phyloP scores from a whole-genome alignment of 164 flowering plant species.

The Santalum album region DNA sequence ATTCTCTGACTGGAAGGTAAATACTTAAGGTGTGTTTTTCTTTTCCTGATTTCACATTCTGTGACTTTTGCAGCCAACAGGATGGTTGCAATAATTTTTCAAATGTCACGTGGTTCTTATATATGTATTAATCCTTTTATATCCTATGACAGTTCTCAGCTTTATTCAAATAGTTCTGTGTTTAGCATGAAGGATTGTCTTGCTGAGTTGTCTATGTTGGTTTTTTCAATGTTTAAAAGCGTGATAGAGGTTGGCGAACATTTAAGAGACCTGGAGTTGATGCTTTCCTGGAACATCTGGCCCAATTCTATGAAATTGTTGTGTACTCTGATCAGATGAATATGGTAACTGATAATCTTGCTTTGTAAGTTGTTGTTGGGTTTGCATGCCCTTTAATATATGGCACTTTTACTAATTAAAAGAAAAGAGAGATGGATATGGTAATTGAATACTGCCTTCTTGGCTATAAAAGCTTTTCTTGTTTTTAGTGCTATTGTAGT shows the following conservation, averaged over 20 bases:
- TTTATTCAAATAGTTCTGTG: neutral
- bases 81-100: neutral
- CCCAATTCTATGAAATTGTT: constrained; percentile 77
- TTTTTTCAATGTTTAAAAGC: constrained; percentile 30
- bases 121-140: neutral
- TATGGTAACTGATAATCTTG: constrained; percentile 51
- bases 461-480: neutral
- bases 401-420: too few species aligned
- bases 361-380: too few species aligned
- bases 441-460: constrained; percentile 25
- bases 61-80: neutral
- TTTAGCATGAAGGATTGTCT: neutral
- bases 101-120: neutral
- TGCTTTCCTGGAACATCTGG: constrained; percentile 78
- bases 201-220: neutral
- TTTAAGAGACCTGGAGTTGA: constrained; percentile 96
- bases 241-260: constrained; percentile 96
- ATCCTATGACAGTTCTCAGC: too few species aligned
- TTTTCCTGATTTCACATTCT: neutral
- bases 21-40: neutral
- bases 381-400: too few species aligned
- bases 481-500: neutral
- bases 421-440: constrained; percentile 54
- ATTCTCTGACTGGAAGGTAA: constrained; percentile 90
- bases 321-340: constrained; percentile 68